Conservation (phyloP, 116 monocot genomes). For the Phalaenopsis hybrid region DNA sequence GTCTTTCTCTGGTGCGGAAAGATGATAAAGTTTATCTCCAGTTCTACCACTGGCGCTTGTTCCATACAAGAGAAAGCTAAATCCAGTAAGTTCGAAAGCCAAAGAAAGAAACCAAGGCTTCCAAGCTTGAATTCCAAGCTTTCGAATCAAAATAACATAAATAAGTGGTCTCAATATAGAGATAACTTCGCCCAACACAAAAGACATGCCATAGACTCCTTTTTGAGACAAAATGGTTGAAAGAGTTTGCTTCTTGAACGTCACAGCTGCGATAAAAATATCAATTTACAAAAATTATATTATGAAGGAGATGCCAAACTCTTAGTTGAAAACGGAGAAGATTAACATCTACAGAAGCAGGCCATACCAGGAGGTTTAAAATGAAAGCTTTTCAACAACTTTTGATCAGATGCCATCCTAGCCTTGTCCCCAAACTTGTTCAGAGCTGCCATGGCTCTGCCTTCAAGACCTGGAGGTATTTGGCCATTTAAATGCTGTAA, state of each 20-base stretch:
- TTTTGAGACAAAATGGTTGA: constrained; percentile 52
- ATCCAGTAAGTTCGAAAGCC: constrained; percentile 56
- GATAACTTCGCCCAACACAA: constrained; percentile 60
- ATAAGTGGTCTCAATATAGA: constrained; percentile 69
- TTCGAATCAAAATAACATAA: constrained; percentile 79
- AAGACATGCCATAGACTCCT: constrained; percentile 50
- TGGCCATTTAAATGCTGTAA: constrained; percentile 21
- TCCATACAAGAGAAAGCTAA: constrained; percentile 48
- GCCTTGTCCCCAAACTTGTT: constrained; percentile 70
- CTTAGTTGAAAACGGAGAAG: background rate
- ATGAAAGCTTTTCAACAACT: constrained; percentile 15
- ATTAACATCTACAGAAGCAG: background rate
- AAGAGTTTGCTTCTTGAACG: constrained; percentile 39
- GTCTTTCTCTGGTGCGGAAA: constrained; percentile 54
- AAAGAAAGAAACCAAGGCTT: constrained; percentile 79
- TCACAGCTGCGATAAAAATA: constrained; percentile 25
- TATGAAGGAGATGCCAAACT: background rate
- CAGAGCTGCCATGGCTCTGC: constrained; percentile 66
- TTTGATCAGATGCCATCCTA: constrained; percentile 37
- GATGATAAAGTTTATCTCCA: constrained; percentile 27
- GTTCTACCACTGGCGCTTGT: constrained; percentile 23
- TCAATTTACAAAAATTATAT: background rate
- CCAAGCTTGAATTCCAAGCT: constrained; percentile 69
- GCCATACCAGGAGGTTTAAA: constrained; percentile 39
- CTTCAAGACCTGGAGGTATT: constrained; percentile 47